Percentiles rank a stretch among this genome's conserved stretches.
Conservation (phyloP, 495 filamentous ascomycete genomes). For the Hypoxylon lienhwacheense region DNA sequence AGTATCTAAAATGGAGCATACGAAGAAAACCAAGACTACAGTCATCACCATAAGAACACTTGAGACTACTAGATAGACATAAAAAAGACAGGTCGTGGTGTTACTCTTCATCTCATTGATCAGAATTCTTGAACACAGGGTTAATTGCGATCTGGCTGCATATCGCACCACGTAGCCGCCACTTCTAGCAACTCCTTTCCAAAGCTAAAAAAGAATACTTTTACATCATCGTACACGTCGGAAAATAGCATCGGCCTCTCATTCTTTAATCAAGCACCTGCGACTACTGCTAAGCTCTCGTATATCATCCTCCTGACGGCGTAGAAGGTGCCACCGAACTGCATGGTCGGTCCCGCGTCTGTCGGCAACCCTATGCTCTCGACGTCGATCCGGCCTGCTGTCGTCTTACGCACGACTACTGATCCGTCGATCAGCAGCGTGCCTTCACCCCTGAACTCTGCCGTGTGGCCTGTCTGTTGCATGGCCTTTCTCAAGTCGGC, state of each 20-base stretch:
- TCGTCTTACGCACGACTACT: constrained; percentile 86
- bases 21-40: no score
- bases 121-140: no score
- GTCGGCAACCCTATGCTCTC: constrained; percentile 67
- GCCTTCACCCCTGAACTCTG: constrained; percentile 92
- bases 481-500: constrained; percentile 86
- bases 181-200: no score
- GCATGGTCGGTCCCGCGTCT: constrained; percentile 44
- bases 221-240: constrained; percentile 16
- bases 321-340: constrained; percentile 64
- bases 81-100: no score
- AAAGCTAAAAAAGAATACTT: no score
- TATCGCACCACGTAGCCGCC: no score
- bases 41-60: no score
- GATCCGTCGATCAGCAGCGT: constrained; percentile 84
- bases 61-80: no score
- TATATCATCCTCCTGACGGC: constrained; percentile 81
- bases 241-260: background rate
- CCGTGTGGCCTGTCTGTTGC: constrained; percentile 77
- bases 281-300: constrained; percentile 77
- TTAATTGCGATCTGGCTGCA: no score
- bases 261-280: constrained; percentile 59
- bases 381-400: constrained; percentile 83
- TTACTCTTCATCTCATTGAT: no score
- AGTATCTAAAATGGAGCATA: no score